Base-by-base conservation (phyloP, 805 yeast genomes). In the Wickerhamomyces pijperi region DNA sequence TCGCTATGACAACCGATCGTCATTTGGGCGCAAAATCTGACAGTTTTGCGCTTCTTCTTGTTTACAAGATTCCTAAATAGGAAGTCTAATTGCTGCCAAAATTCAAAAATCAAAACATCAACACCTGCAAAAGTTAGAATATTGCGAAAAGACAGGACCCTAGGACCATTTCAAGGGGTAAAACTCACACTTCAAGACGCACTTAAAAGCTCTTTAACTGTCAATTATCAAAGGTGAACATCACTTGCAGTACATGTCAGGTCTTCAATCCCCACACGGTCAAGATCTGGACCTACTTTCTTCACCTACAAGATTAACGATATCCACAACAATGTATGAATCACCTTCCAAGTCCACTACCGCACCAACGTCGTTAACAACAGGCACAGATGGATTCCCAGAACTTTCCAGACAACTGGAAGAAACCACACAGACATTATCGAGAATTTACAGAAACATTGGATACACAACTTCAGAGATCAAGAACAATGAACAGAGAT, bases 391-490 rank as follows among this genome's bases (percentile, higher is more conserved):
- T 25, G 29, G 29, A 12, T 25, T 25, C 13, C 29, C 29, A 4
- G 29, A 25, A 13, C 29, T 25, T 4, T 25, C 29, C 7, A 25
- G 29, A 25, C 29, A 25, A 13, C 14, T 25, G 4, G 29, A 25
- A 25, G 14, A 25, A 11, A 25, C 29, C 9, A 25, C 29, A 14
- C 29, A 4, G 29, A 25, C 29, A 25, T 13, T 25, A 25, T 64
- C 68, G 37, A 48, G 50, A 4, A 64, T 74, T 9, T 74, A 74
- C 50, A 60, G 61, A 36, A 68, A 65, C 41, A 76, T 76, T 32
- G 83, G 83, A 1, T 74, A 70, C 49, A 64, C 78, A 1, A 53
- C 63, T n/a, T 49, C 54, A 8, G 79, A 75, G 41, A 68, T 73
- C 2, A 50, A 67, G 13, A 56, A 55, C 29, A 76, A 73, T 46